phyloP scores from a whole-genome alignment of 345 rosid species.

The Hibiscus mutabilis region DNA sequence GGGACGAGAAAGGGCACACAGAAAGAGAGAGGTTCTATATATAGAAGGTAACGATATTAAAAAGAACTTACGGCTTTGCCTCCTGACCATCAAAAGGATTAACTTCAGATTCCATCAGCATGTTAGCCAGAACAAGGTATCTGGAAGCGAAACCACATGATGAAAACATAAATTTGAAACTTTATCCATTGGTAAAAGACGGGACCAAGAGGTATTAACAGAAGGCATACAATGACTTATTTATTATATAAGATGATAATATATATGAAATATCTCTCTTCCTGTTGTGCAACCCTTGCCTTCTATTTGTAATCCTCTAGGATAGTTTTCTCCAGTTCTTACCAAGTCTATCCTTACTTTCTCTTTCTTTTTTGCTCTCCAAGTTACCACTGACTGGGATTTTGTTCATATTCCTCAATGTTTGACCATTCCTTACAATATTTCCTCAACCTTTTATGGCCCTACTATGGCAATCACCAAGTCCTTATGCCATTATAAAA shows the following conservation, averaged over 20 bases:
- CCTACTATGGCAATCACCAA: background rate
- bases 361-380: background rate
- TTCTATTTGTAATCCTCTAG: background rate
- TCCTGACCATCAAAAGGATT: slow-evolving; percentile 99
- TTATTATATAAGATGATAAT: background rate
- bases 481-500: background rate
- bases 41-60: slow-evolving; percentile 1
- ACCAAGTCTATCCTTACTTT: background rate
- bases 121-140: slow-evolving; percentile 95
- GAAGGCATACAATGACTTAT: background rate
- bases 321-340: background rate
- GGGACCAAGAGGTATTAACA: background rate
- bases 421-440: background rate
- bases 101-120: slow-evolving; percentile 99
- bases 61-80: slow-evolving; percentile 87
- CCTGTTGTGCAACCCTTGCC: background rate
- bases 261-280: background rate
- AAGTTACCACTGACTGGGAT: background rate
- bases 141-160: slow-evolving; percentile 26
- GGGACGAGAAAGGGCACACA: background rate
- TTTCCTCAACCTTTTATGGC: background rate
- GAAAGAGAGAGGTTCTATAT: slow-evolving; percentile 1
- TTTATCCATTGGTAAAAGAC: background rate
- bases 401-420: background rate
- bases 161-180: slow-evolving; percentile 1